A percentile compares a stretch with the other conserved stretches of the same genome.
Evolutionary conservation across 1,284 basidiomycete species (phyloP).

Genomic region (Schizopora paradoxa): DNA sequence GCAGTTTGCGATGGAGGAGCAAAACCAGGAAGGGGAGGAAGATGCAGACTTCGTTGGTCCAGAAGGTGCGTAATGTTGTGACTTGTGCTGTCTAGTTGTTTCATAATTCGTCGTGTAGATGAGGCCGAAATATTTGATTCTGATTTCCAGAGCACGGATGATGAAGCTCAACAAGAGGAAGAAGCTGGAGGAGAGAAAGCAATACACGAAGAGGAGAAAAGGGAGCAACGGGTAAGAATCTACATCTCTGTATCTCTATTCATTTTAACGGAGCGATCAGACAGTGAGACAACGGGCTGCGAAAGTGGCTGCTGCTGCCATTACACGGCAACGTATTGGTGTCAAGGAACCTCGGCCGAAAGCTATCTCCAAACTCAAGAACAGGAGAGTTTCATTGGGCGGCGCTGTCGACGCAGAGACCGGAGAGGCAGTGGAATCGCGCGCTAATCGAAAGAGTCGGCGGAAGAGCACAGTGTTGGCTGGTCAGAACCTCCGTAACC

Average conservation of each 20-base stretch:
- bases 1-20: slow-evolving; percentile 48
- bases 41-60: slow-evolving; percentile 65
- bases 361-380: slow-evolving; percentile 53
- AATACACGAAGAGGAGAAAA: slow-evolving; percentile 56
- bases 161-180: slow-evolving; percentile 54
- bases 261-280: slow-evolving; percentile 5
- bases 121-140: slow-evolving; percentile 76
- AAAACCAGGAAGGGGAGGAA: slow-evolving; percentile 53
- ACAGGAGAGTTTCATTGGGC: slow-evolving; percentile 50
- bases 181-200: slow-evolving; percentile 50
- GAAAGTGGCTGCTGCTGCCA: slow-evolving; percentile 57
- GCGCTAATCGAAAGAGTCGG: slow-evolving; percentile 54
- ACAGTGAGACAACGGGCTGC: slow-evolving; percentile 36
- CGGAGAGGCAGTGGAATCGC: slow-evolving; percentile 34
- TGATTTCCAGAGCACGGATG: slow-evolving; percentile 79
- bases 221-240: slow-evolving; percentile 45
- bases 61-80: slow-evolving; percentile 38
- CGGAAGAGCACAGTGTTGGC: slow-evolving; percentile 61
- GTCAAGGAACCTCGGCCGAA: slow-evolving; percentile 22
- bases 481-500: slow-evolving; percentile 52
- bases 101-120: slow-evolving; percentile 35
- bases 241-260: background rate
- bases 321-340: slow-evolving; percentile 41
- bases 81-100: background rate
- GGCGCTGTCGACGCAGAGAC: slow-evolving; percentile 51